A percentile compares a stretch with the other conserved stretches of the same genome.
These are phyloP conservation scores for Aspergillus cejpii DNA, from an alignment of 2,329 filamentous ascomycete species.

Conservation along the genomic window DNA sequence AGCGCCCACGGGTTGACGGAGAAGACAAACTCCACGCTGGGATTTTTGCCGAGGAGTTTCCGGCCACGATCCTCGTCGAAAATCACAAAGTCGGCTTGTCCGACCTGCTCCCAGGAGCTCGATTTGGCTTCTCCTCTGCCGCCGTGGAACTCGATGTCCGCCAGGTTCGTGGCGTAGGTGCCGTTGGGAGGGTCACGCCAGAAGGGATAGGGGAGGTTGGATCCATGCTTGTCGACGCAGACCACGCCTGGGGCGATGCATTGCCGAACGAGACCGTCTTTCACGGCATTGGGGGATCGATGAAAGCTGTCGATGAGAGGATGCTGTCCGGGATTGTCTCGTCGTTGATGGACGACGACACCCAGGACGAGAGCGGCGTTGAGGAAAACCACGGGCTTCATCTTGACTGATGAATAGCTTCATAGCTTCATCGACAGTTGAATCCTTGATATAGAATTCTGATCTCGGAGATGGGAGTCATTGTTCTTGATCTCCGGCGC, in stretches of 20 bases:
- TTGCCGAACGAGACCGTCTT: not conserved
- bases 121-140: not conserved
- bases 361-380: not conserved
- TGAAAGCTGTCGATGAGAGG: not conserved
- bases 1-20: not conserved
- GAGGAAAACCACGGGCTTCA: not conserved
- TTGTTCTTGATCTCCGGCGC: not conserved
- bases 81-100: conserved; percentile 14
- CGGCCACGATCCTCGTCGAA: conserved; percentile 3
- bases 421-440: too few species aligned
- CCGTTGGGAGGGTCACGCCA: not conserved
- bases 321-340: not conserved
- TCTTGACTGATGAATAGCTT: not conserved
- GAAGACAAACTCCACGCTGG: conserved; percentile 3
- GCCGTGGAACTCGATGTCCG: not conserved
- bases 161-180: not conserved
- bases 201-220: not conserved
- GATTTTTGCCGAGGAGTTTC: not conserved
- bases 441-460: too few species aligned
- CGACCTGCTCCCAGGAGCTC: conserved; percentile 4
- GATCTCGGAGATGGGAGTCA: not conserved
- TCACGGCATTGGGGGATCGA: not conserved
- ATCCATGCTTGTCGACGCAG: not conserved
- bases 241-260: not conserved
- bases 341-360: not conserved